Evolutionary conservation across 306 rosid species (phyloP).

Genomic region (Arachis hypogaea): DNA sequence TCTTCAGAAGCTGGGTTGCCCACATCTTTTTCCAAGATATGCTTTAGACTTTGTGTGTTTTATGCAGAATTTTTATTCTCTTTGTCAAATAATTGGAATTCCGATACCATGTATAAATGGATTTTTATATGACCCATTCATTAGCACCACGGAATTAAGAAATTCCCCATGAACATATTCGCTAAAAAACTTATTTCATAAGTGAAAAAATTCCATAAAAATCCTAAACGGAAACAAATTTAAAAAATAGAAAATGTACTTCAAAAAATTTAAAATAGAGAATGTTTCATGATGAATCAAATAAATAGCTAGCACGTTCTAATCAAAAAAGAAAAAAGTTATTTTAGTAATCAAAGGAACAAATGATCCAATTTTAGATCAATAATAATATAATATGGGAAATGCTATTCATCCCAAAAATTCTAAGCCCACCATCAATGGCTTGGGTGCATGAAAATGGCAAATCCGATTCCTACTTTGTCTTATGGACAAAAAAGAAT

Average conservation of each 20-base stretch:
- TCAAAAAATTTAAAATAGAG: too few relatives aligned
- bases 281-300: too few relatives aligned
- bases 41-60: not conserved
- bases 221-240: too few relatives aligned
- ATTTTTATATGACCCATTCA: too few relatives aligned
- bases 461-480: slow-evolving; percentile 22
- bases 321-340: too few relatives aligned
- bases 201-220: too few relatives aligned
- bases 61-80: not conserved
- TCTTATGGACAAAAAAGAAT: slow-evolving; percentile 25
- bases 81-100: not conserved
- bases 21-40: not conserved
- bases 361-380: not conserved
- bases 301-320: too few relatives aligned
- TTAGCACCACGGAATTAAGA: not conserved
- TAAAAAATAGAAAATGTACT: too few relatives aligned
- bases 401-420: not conserved
- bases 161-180: not conserved
- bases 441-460: not conserved
- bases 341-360: not conserved
- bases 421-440: not conserved
- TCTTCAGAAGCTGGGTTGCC: not conserved
- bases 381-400: not conserved
- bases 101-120: too few relatives aligned
- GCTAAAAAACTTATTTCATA: too few relatives aligned